Conservation (phyloP, 495 filamentous ascomycete genomes). For the Penicillium taxi region DNA sequence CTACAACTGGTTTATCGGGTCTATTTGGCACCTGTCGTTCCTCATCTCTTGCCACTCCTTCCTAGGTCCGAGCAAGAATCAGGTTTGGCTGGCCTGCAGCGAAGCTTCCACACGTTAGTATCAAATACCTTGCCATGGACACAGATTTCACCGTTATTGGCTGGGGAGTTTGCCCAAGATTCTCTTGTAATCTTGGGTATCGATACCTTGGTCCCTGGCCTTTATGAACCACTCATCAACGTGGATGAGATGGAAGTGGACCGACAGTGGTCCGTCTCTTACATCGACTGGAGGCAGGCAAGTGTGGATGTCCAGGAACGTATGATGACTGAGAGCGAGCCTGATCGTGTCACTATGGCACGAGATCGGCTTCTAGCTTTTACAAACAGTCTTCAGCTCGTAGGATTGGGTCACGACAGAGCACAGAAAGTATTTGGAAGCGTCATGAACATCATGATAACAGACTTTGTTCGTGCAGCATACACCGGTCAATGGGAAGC, state of each 20-base stretch:
- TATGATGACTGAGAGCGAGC: slow-evolving; percentile 34
- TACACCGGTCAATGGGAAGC: slow-evolving; percentile 54
- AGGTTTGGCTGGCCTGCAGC: slow-evolving; percentile 43
- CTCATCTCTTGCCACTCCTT: slow-evolving; percentile 32
- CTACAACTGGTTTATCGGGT: slow-evolving; percentile 38
- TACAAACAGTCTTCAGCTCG: slow-evolving; percentile 54
- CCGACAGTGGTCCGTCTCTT: slow-evolving; percentile 30
- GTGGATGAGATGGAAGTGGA: slow-evolving; percentile 36
- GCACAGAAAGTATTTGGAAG: slow-evolving; percentile 71
- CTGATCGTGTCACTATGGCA: slow-evolving; percentile 28
- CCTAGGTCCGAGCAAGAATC: slow-evolving; percentile 21
- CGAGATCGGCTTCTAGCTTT: slow-evolving; percentile 49
- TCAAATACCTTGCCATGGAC: slow-evolving; percentile 53
- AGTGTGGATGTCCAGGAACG: slow-evolving; percentile 18
- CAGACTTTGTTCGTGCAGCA: slow-evolving; percentile 51
- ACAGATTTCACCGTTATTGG: slow-evolving; percentile 43
- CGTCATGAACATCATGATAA: slow-evolving; percentile 63
- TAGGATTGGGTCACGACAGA: slow-evolving; percentile 66
- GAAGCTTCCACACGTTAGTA: slow-evolving; percentile 58
- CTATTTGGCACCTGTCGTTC: slow-evolving; percentile 40
- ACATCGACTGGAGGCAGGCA: slow-evolving; percentile 30
- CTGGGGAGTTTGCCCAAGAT: slow-evolving; percentile 44
- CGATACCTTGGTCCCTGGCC: slow-evolving; percentile 22
- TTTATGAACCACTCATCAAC: slow-evolving; percentile 8
- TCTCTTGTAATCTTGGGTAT: slow-evolving; percentile 52